Evolutionary conservation across 169 alveolate species (phyloP).

Genomic region (Perkinsus chesapeaki): DNA sequence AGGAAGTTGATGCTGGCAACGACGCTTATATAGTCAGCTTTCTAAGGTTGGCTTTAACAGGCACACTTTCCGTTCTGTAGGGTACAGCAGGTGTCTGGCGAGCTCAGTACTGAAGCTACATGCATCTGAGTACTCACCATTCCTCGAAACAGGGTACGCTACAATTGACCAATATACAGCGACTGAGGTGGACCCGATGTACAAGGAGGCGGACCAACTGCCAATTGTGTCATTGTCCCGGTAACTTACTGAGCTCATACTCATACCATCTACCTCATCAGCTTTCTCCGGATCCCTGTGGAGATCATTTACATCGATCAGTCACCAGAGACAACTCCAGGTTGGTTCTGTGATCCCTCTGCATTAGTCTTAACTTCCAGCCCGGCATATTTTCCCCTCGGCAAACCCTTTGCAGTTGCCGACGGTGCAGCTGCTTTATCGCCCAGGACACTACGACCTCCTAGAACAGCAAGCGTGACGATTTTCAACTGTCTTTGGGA

Average conservation of each 20-base stretch:
- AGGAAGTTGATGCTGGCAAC: constrained; percentile 11
- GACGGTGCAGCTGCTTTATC: constrained; percentile 17
- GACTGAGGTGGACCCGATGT: constrained; percentile 8
- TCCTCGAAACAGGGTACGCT: constrained; percentile 9
- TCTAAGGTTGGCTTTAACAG: constrained; percentile 5
- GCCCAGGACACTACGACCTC: constrained; percentile 34
- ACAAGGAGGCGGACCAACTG: constrained; percentile 19
- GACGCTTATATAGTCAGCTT: constrained; percentile 9
- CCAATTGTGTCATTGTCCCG: constrained; percentile 5
- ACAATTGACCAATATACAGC: background rate
- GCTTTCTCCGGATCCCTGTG: constrained; percentile 3
- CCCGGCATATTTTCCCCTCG: constrained; percentile 20
- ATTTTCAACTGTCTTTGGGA: background rate
- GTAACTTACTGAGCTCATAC: background rate
- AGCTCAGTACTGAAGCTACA: constrained; percentile 13
- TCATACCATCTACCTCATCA: background rate
- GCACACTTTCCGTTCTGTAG: background rate
- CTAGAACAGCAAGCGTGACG: background rate
- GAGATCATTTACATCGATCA: constrained; percentile 26
- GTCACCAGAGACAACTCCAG: constrained; percentile 15
- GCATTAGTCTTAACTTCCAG: constrained; percentile 7
- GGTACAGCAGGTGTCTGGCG: constrained; percentile 15
- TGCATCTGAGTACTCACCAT: constrained; percentile 12
- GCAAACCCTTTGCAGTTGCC: background rate
- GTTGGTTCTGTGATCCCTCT: background rate